Percentiles rank a stretch among this genome's conserved stretches.
phyloP scores from a whole-genome alignment of 139 green algal genomes.

The Auxenochlorella pyrenoidosa region DNA sequence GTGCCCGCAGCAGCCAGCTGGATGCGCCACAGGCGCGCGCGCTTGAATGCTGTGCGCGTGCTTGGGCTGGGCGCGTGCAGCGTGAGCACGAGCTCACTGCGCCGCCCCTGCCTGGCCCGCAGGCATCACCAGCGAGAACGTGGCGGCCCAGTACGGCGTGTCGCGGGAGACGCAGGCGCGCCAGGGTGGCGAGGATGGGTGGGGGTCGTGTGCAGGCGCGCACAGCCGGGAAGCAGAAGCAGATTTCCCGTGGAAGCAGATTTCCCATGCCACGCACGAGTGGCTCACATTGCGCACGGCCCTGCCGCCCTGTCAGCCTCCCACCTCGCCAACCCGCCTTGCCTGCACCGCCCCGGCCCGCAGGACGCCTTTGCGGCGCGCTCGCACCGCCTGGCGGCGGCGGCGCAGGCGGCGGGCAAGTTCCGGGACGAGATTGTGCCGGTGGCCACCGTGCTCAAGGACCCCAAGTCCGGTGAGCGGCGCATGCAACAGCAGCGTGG shows the following conservation, averaged over 20 bases:
- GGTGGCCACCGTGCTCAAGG: slow-evolving; percentile 86
- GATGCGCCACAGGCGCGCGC: not conserved
- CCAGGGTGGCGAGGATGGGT: not conserved
- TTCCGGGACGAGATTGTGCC: slow-evolving; percentile 98
- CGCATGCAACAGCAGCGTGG: not conserved
- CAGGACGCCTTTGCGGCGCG: slow-evolving; percentile 68
- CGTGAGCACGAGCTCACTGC: no score
- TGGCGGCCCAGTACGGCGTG: slow-evolving; percentile 91
- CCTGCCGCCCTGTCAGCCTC: not conserved
- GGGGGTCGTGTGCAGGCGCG: not conserved
- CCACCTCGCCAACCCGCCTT: not conserved
- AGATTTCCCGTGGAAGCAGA: no score
- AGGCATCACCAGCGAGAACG: slow-evolving; percentile 98
- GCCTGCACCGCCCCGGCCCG: not conserved
- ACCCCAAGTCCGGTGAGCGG: slow-evolving; percentile 78
- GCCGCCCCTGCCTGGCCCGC: not conserved
- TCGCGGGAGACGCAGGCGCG: slow-evolving; percentile 71
- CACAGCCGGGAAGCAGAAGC: no score
- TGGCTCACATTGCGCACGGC: no score
- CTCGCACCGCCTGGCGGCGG: slow-evolving; percentile 88
- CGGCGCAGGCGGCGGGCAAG: slow-evolving; percentile 79
- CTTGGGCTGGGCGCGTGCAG: not conserved
- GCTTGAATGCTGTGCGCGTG: not conserved
- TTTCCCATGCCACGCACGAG: no score
- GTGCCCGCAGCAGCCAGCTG: not conserved